Conservation (phyloP, 2,329 filamentous ascomycete genomes). For the Neofusicoccum laricinum region DNA sequence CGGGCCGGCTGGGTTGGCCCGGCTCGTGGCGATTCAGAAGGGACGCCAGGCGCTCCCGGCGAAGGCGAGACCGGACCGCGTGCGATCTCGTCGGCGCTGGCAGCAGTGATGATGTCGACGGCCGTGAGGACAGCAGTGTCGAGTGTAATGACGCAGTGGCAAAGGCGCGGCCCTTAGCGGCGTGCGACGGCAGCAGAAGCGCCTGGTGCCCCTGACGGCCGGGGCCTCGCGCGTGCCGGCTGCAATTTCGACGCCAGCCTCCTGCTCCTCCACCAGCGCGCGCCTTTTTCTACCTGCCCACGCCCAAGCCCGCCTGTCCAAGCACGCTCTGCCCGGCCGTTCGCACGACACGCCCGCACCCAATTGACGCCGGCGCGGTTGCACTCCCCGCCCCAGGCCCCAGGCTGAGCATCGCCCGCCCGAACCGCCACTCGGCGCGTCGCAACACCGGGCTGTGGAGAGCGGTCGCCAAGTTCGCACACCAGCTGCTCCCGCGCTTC, state of each 20-base stretch:
- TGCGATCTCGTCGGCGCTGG: not conserved
- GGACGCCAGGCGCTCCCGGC: constrained; percentile 3
- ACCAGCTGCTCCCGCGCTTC: not conserved
- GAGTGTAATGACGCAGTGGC: constrained; percentile 7
- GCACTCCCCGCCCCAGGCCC: not conserved
- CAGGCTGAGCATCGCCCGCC: not conserved
- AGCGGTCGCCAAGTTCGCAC: not conserved
- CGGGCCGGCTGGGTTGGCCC: not conserved
- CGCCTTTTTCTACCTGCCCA: not conserved
- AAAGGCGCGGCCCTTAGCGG: not conserved
- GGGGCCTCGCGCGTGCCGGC: not conserved
- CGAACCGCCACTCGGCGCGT: not conserved
- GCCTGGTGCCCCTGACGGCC: constrained; percentile 5
- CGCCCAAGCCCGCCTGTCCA: not conserved
- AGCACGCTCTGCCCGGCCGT: not conserved
- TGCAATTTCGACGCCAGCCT: constrained; percentile 3
- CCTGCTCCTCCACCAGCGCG: not conserved
- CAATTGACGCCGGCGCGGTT: constrained; percentile 8
- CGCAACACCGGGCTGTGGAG: not conserved
- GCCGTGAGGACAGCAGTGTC: not conserved
- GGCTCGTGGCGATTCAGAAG: not conserved
- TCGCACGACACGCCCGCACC: not conserved
- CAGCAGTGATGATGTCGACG: not conserved
- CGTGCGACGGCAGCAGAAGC: not conserved
- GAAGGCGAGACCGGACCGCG: not conserved